Conservation (phyloP, 495 filamentous ascomycete genomes). For the Neurospora sublineolata region DNA sequence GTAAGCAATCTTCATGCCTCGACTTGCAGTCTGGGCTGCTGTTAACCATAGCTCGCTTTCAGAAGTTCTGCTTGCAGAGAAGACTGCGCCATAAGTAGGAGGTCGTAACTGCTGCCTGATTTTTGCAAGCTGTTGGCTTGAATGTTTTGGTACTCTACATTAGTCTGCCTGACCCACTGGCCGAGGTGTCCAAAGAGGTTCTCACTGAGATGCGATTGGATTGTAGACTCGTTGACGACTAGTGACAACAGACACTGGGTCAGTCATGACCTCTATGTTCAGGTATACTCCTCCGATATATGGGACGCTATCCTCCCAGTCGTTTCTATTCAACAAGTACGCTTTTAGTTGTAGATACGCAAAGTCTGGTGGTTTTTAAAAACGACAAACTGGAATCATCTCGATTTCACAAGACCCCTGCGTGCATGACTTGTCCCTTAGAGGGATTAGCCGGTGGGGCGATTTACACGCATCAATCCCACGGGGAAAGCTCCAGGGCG, state of each 20-base stretch:
- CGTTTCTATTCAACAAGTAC: background rate
- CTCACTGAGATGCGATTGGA: background rate
- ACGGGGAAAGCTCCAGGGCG: background rate
- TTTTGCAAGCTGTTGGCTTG: background rate
- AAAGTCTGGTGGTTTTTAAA: background rate
- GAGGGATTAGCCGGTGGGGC: background rate
- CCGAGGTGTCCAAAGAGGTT: background rate
- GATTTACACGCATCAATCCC: background rate
- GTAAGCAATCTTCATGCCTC: background rate
- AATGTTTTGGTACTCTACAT: background rate
- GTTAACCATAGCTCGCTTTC: background rate
- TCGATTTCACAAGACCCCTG: background rate
- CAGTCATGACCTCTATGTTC: background rate
- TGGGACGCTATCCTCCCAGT: background rate
- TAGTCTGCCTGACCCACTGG: background rate
- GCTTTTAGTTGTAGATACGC: background rate
- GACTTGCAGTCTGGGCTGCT: background rate
- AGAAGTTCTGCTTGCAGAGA: background rate
- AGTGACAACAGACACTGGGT: background rate
- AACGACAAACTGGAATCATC: background rate
- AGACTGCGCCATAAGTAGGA: background rate
- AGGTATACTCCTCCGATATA: background rate
- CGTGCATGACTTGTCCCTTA: background rate
- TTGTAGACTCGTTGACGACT: background rate
- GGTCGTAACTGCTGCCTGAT: background rate